phyloP scores from a whole-genome alignment of 768 basidiomycete genomes.

The Rhizopogon vinicolor region DNA sequence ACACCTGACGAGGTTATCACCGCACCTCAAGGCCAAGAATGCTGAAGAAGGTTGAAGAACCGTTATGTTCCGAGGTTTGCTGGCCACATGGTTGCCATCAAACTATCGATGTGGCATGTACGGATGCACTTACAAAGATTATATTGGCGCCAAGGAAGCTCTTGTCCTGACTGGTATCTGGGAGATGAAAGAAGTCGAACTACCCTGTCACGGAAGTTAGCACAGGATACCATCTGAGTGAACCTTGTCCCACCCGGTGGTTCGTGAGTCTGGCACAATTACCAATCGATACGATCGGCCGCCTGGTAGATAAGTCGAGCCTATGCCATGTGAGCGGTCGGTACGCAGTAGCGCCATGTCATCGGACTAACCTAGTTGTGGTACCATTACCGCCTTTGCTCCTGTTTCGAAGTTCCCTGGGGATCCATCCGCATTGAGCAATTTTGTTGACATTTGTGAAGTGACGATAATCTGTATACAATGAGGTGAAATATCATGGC shows the following conservation, averaged over 20 bases:
- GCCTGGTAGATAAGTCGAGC: conserved; percentile 37
- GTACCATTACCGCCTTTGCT: conserved; percentile 58
- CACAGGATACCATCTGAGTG: conserved; percentile 7
- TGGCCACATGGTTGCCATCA: neutral
- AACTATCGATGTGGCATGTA: conserved; percentile 1
- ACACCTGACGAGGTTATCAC: conserved; percentile 38
- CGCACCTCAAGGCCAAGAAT: neutral
- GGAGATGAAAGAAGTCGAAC: conserved; percentile 38
- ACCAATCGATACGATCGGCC: conserved; percentile 39
- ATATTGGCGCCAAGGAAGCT: conserved; percentile 15
- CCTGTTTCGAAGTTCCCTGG: conserved; percentile 64
- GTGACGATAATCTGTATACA: conserved; percentile 47
- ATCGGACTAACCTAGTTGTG: conserved; percentile 47
- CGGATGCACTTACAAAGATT: conserved; percentile 11
- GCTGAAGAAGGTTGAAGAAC: neutral
- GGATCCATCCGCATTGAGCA: conserved; percentile 59
- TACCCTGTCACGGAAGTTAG: conserved; percentile 24
- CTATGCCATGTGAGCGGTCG: conserved; percentile 11
- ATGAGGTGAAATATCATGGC: conserved; percentile 6
- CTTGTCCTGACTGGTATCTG: conserved; percentile 11
- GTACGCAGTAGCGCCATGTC: neutral
- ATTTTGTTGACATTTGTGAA: conserved; percentile 66
- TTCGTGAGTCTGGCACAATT: conserved; percentile 35
- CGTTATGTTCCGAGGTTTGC: neutral
- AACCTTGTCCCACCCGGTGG: conserved; percentile 33